Evolutionary conservation across 1,284 basidiomycete genomes (phyloP), one percentile per base, ranked within the genome.

Genomic region (Sanguinoderma infundibulare): DNA sequence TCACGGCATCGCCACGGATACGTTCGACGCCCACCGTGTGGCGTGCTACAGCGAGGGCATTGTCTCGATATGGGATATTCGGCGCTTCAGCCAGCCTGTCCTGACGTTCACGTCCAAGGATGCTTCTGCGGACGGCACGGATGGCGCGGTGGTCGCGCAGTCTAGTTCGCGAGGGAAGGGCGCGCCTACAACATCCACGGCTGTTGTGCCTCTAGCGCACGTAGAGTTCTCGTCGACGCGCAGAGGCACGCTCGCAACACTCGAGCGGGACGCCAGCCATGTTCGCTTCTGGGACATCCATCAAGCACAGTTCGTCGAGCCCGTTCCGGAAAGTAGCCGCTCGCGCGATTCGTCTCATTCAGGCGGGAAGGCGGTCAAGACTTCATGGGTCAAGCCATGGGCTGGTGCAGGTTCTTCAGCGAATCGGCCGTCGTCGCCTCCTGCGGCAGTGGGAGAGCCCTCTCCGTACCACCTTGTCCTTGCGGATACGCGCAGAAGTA

Each of bases 241-340:
- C 6, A 77, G 90, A 52, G 91, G 91, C 2, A 78, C 83, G 34
- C 73, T 94, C 6, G 89, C 89, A 0, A 86, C 87, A 0, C 79
- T 94, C 59, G 87, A 89, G 69, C 83, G 79, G 63, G 90, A 92
- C 59, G 77, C 86, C 1, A 71, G 76, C 9, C 81, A 85, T 67
- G 86, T 94, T 2, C 79, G 91, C 8, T 87, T 93, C 64, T 94
- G 92, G 92, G 86, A 92, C 72, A 67, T 92, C 42, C 75, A 79
- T 36, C 79, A 83, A 53, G 79, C 81, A 1, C 76, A 80, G 40
- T 59, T 73, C 5, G 58, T 63, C 10, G 75, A 79, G 26, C 62
- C 69, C 1, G 60, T 66, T 0, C 68, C 68, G 0, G 76, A 78
- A 20, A 70, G 70, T 42, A 71, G 73, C 44, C 73, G 73, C 7